These are phyloP conservation scores for Sporisorium reilianum DNA, from an alignment of 1,284 basidiomycete species.

Conservation along the genomic window DNA sequence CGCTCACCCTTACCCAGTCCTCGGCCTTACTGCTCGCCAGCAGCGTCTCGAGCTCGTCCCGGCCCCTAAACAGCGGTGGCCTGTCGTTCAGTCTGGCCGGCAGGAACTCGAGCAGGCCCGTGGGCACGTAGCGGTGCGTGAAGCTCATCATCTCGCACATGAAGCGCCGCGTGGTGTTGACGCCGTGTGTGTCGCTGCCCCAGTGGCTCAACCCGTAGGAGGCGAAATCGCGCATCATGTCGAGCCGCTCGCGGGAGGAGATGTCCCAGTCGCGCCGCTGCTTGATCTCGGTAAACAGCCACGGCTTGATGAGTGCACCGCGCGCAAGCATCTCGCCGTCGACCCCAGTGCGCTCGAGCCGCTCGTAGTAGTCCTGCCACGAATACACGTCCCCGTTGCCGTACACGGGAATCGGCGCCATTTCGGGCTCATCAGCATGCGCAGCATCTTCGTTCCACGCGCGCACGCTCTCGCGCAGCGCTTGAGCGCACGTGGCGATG, in stretches of 20 bases:
- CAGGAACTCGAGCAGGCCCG: constrained; percentile 87
- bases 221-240: constrained; percentile 77
- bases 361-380: constrained; percentile 83
- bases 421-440: constrained; percentile 58
- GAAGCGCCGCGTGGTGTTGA: constrained; percentile 93
- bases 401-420: constrained; percentile 89
- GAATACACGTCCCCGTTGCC: constrained; percentile 96
- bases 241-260: constrained; percentile 86
- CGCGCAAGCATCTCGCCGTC: constrained; percentile 96
- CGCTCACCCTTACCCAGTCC: constrained; percentile 96
- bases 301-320: constrained; percentile 89
- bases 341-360: constrained; percentile 81
- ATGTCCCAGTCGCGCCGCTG: constrained; percentile 89
- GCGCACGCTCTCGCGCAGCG: constrained; percentile 76
- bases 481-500: constrained; percentile 83
- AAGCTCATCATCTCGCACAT: constrained; percentile 94
- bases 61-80: constrained; percentile 84
- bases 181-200: constrained; percentile 73
- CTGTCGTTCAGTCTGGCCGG: constrained; percentile 89
- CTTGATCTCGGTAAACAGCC: constrained; percentile 89
- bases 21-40: constrained; percentile 82
- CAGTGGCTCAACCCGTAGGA: constrained; percentile 65
- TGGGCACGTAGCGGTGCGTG: constrained; percentile 92
- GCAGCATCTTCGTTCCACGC: constrained; percentile 60
- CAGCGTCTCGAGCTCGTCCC: constrained; percentile 84